Percentiles rank a stretch among this genome's conserved stretches.
Evolutionary conservation across 495 filamentous ascomycete genomes (phyloP).

Genomic region (Aspergillus diversus): DNA sequence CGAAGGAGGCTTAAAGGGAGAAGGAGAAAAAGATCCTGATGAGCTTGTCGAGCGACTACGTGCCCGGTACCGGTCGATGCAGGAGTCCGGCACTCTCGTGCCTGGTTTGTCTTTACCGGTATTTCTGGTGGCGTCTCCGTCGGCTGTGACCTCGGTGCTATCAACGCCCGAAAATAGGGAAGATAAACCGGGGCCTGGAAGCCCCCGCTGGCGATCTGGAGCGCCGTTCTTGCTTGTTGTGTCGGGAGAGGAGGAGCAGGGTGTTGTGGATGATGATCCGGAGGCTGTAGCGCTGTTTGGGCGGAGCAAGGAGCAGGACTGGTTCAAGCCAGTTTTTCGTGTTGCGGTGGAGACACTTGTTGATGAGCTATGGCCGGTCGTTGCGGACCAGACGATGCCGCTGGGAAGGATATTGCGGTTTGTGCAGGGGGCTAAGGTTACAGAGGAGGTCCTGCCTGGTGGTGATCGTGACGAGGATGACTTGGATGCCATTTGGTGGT

Average conservation of each 20-base stretch:
- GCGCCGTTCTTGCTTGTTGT: slow-evolving; percentile 10
- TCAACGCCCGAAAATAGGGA: background rate
- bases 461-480: slow-evolving; percentile 1
- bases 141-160: slow-evolving; percentile 11
- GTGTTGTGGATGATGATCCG: slow-evolving; percentile 5
- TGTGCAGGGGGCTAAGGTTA: slow-evolving; percentile 6
- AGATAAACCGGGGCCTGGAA: slow-evolving; percentile 5
- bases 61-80: slow-evolving; percentile 10
- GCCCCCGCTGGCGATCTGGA: slow-evolving; percentile 5
- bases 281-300: slow-evolving; percentile 1
- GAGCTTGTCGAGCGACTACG: slow-evolving; percentile 14
- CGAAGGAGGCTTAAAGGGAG: background rate
- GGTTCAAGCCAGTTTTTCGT: slow-evolving; percentile 12
- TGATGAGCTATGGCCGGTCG: slow-evolving; percentile 14
- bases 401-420: slow-evolving; percentile 3
- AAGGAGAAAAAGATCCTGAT: background rate
- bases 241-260: slow-evolving; percentile 1
- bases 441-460: background rate
- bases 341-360: slow-evolving; percentile 11
- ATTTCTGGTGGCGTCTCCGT: slow-evolving; percentile 12
- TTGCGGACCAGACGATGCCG: slow-evolving; percentile 11
- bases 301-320: slow-evolving; percentile 2
- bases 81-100: background rate
- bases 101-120: slow-evolving; percentile 2
- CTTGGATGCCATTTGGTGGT: slow-evolving; percentile 16